These are phyloP conservation scores for Marchantia polymorpha DNA, from an alignment of 225 moss, liverwort and hornwort species.

Conservation along the genomic window DNA sequence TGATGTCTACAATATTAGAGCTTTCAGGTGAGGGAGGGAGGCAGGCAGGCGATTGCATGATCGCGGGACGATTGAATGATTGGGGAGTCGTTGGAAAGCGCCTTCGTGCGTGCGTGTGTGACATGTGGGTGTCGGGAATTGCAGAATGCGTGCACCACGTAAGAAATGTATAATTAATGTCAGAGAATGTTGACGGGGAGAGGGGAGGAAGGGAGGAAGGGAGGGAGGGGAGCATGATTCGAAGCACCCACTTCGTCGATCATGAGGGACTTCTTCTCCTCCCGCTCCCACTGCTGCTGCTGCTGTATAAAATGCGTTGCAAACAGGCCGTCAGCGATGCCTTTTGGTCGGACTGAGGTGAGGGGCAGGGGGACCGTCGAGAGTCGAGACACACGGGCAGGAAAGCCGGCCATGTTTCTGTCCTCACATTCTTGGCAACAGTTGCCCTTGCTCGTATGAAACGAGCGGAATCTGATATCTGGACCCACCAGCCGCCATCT, in stretches of 20 bases:
- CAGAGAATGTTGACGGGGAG: neutral
- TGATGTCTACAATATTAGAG: no score
- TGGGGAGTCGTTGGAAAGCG: neutral
- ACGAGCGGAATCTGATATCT: neutral
- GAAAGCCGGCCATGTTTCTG: slow-evolving; percentile 5
- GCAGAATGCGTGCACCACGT: no score
- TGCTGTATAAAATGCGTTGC: neutral
- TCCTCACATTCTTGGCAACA: neutral
- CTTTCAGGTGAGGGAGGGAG: no score
- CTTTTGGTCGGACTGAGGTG: neutral
- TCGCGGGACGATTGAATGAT: neutral
- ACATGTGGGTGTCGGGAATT: neutral
- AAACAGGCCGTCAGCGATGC: neutral
- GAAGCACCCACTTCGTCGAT: neutral
- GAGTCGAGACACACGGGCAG: neutral
- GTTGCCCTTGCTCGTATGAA: neutral
- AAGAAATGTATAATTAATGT: no score
- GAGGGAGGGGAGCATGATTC: neutral
- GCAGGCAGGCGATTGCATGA: neutral
- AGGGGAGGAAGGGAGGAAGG: neutral
- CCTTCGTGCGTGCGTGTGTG: neutral
- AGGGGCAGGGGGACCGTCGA: neutral
- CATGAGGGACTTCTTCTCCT: neutral
- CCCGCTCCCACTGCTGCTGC: neutral
- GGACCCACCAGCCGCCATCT: slow-evolving; percentile 5